phyloP scores from a whole-genome alignment of 2,329 filamentous ascomycete species.

The Claviceps arundinis region DNA sequence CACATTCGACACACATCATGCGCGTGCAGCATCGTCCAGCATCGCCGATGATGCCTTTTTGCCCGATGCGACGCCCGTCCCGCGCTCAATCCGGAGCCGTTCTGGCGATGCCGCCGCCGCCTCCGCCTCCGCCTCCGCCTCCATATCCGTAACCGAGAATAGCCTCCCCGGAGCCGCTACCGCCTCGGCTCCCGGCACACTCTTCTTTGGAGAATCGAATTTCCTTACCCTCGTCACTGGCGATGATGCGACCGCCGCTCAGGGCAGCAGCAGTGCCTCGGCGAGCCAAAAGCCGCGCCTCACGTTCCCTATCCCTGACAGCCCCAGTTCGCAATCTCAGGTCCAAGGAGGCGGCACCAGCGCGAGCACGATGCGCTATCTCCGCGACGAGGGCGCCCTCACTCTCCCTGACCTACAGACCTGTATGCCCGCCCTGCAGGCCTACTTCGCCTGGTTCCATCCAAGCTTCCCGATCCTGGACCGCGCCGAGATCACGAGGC shows the following conservation, averaged over 20 bases:
- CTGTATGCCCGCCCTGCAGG: conserved; percentile 29
- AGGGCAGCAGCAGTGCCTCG: neutral
- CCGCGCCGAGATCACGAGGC: conserved; percentile 26
- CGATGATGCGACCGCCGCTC: conserved; percentile 5
- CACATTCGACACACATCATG: conserved; percentile 1
- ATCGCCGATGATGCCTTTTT: neutral
- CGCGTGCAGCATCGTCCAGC: conserved; percentile 2
- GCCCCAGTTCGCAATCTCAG: conserved; percentile 12
- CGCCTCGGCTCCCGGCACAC: conserved; percentile 13
- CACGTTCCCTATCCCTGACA: conserved; percentile 17
- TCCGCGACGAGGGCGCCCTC: conserved; percentile 30
- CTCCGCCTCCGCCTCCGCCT: conserved; percentile 9
- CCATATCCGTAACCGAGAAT: conserved; percentile 7
- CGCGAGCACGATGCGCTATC: conserved; percentile 33
- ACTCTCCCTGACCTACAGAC: conserved; percentile 29
- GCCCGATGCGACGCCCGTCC: neutral
- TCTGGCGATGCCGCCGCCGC: conserved; percentile 2
- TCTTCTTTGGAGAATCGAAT: conserved; percentile 27
- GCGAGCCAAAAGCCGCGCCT: conserved; percentile 13
- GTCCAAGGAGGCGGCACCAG: conserved; percentile 24
- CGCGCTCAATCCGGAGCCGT: neutral
- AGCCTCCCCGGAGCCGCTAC: conserved; percentile 4
- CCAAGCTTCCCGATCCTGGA: conserved; percentile 42
- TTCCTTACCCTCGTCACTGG: conserved; percentile 23
- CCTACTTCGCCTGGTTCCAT: conserved; percentile 44